A percentile compares a stretch with the other conserved stretches of the same genome.
phyloP scores from a whole-genome alignment of 306 rosid species.

The Lupinus albus region DNA sequence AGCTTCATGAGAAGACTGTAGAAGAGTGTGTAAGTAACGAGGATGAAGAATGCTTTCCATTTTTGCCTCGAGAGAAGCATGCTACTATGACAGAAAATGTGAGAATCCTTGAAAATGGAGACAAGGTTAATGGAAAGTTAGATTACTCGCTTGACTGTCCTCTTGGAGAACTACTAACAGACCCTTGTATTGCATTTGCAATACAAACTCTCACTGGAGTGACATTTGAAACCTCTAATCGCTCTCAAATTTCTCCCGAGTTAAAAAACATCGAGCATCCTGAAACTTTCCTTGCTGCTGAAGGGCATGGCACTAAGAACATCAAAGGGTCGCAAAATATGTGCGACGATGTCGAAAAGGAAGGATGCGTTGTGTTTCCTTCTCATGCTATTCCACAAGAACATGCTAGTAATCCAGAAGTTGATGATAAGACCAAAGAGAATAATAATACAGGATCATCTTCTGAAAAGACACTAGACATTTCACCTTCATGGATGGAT shows the following conservation, averaged over 20 bases:
- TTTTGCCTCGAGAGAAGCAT: conserved; percentile 34
- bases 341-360: conserved; percentile 14
- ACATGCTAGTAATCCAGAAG: conserved; percentile 32
- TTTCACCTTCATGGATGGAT: conserved; percentile 55
- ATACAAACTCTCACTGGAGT: conserved; percentile 73
- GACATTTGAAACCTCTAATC: conserved; percentile 48
- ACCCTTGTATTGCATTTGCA: conserved; percentile 95
- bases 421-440: conserved; percentile 27
- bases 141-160: conserved; percentile 52
- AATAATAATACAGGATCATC: conserved; percentile 45
- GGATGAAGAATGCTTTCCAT: conserved; percentile 24
- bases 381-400: conserved; percentile 35
- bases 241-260: conserved; percentile 37
- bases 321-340: conserved; percentile 8
- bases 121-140: conserved; percentile 40
- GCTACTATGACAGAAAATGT: conserved; percentile 28
- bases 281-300: conserved; percentile 29
- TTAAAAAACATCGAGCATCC: conserved; percentile 35
- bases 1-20: conserved; percentile 32
- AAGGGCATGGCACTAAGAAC: conserved; percentile 38
- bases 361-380: conserved; percentile 28
- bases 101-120: conserved; percentile 37
- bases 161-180: conserved; percentile 62
- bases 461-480: conserved; percentile 42
- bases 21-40: conserved; percentile 23